A percentile compares a stretch with the other conserved stretches of the same genome.
Conservation (phyloP, 2,329 filamentous ascomycete genomes). For the Neonectria punicea region DNA sequence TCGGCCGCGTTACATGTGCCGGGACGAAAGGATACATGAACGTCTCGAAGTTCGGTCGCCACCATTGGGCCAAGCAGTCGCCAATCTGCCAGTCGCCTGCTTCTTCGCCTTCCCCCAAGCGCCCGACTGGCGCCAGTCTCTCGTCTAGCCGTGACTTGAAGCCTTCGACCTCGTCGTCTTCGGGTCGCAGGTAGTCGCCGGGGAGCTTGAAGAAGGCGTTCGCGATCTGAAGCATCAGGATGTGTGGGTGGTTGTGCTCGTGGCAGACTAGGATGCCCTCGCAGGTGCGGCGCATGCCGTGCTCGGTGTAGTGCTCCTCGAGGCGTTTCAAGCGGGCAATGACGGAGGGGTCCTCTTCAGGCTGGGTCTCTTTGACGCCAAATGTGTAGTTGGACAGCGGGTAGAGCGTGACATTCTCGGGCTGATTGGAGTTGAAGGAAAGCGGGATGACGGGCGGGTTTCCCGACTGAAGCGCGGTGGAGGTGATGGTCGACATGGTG, state of each 20-base stretch:
- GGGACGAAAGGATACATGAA: constrained; percentile 99
- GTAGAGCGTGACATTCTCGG: constrained; percentile 88
- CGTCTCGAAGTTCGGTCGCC: constrained; percentile 98
- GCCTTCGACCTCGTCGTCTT: constrained; percentile 92
- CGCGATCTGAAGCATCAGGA: constrained; percentile 98
- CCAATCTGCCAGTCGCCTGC: constrained; percentile 90
- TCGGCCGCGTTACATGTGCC: constrained; percentile 93
- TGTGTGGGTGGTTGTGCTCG: constrained; percentile 98
- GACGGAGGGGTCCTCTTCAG: constrained; percentile 96
- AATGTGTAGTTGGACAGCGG: constrained; percentile 99
- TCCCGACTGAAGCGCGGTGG: constrained; percentile 78
- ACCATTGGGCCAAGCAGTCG: constrained; percentile 97
- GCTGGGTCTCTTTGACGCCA: constrained; percentile 97
- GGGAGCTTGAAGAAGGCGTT: constrained; percentile 99
- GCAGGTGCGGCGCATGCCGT: constrained; percentile 97
- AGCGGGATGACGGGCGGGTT: constrained; percentile 82
- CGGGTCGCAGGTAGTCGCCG: constrained; percentile 89
- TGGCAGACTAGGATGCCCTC: constrained; percentile 98
- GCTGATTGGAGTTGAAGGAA: constrained; percentile 89
- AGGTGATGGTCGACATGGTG: constrained; percentile 86
- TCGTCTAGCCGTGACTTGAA: constrained; percentile 95
- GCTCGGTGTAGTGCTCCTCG: constrained; percentile 91
- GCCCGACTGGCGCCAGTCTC: constrained; percentile 89
- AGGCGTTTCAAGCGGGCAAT: constrained; percentile 90
- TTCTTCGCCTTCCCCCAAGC: constrained; percentile 86